These are phyloP conservation scores for Pythium brachiatum DNA, from an alignment of 352 stramenopile genomes.

Conservation along the genomic window DNA sequence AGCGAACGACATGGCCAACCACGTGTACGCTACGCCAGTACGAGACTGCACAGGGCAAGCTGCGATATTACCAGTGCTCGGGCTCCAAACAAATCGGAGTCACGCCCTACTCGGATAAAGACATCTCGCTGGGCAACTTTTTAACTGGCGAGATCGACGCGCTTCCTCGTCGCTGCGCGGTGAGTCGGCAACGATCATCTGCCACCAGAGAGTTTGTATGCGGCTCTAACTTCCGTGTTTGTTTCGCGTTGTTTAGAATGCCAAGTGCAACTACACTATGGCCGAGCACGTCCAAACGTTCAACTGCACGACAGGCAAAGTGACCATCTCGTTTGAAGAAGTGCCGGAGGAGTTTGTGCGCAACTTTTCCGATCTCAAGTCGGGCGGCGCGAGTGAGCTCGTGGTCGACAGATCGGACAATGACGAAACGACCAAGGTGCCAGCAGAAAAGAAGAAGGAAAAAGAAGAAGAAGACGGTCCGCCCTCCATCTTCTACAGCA, in stretches of 20 bases:
- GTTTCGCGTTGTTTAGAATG: conserved; percentile 37
- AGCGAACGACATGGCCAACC: conserved; percentile 64
- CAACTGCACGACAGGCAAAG: conserved; percentile 61
- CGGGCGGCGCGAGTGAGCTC: conserved; percentile 9
- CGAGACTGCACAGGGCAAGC: conserved; percentile 40
- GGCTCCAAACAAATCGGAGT: conserved; percentile 71
- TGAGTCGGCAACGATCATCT: too few relatives aligned
- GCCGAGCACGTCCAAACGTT: conserved; percentile 83
- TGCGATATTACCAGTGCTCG: conserved; percentile 70
- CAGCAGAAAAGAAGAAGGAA: neutral
- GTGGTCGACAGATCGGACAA: conserved; percentile 16
- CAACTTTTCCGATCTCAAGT: conserved; percentile 1
- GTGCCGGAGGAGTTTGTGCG: conserved; percentile 22
- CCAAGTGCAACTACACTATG: conserved; percentile 80
- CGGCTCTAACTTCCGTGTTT: neutral
- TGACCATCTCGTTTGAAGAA: conserved; percentile 83
- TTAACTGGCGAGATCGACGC: conserved; percentile 67
- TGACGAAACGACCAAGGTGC: neutral
- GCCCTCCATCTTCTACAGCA: conserved; percentile 93
- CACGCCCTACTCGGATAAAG: conserved; percentile 52
- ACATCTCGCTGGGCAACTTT: conserved; percentile 83
- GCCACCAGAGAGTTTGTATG: too few relatives aligned
- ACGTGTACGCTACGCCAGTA: conserved; percentile 66
- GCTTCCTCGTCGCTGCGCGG: conserved; percentile 73
- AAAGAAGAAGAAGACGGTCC: conserved; percentile 4